Evolutionary conservation across 2,329 filamentous ascomycete species (phyloP), one percentile per base, ranked within the genome.

Genomic region (Delphinella strobiligena): DNA sequence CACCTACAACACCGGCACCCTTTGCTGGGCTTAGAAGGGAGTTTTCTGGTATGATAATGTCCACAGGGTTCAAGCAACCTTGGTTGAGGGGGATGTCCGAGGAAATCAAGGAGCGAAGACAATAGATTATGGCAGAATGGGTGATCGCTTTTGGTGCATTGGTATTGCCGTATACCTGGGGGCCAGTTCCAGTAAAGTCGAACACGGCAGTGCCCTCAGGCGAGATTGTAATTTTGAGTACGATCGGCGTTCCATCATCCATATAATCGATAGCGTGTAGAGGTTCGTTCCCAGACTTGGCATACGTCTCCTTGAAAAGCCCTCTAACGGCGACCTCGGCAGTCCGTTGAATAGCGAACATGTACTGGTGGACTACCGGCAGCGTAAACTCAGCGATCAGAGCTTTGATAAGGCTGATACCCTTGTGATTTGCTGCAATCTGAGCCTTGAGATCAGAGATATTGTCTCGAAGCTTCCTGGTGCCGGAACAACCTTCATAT

Each of bases 51-150:
- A 87, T 83, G 29, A 67, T 65, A 51, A 88, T 79, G 41, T 76
- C 70, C 51, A 88, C 82, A 0, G 83, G 82, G 31, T 74, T 74
- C 2, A 88, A 66, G 46, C 82, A 88, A 44, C 83, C 82, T 58
- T 88, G 82, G 61, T 88, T 88, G 3, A 88, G 69, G 0, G 82
- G 83, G 11, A 88, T 85, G 47, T 87, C 80, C 45, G 37, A 86
- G 79, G 30, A 10, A 11, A 42, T 38, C 10, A 42, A 31, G 2
- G 35, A 36, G 17, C 40, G 34, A 2, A 42, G 36, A 35, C 38
- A 40, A 36, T 59, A 55, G 52, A 87, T 86, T 51, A 87, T 85
- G 37, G 81, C 82, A 27, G 74, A 80, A 58, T 81, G 82, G 0
- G 81, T 86, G 36, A 87, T 80, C 4, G 82, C 82, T 54, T 82